Conservation (phyloP, 1,284 basidiomycete genomes). For the Malassezia slooffiae region DNA sequence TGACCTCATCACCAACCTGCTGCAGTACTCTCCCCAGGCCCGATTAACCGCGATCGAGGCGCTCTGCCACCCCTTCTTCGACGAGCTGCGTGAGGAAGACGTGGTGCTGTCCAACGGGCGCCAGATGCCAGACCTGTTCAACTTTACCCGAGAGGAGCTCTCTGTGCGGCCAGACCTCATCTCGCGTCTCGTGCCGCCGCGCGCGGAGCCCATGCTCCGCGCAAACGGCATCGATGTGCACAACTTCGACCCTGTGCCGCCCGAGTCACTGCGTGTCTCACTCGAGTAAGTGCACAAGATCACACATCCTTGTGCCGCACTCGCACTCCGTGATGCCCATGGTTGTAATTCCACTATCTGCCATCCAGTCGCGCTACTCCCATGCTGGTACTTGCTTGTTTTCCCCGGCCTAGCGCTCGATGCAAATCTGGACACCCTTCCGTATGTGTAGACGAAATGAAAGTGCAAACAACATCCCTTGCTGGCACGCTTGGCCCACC, state of each 20-base stretch:
- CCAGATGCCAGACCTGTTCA: constrained; percentile 83
- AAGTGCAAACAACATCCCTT: too few relatives aligned
- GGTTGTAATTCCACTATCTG: too few relatives aligned
- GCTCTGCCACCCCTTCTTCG: constrained; percentile 77
- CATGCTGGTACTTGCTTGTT: too few relatives aligned
- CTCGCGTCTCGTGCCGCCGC: constrained; percentile 74
- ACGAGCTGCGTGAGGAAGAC: constrained; percentile 70
- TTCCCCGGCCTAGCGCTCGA: too few relatives aligned
- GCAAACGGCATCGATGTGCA: constrained; percentile 77
- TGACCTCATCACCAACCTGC: constrained; percentile 80
- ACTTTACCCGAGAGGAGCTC: constrained; percentile 93
- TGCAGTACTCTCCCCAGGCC: constrained; percentile 92
- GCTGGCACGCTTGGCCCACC: too few relatives aligned
- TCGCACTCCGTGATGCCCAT: too few relatives aligned
- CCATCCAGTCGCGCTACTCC: too few relatives aligned
- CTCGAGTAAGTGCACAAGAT: constrained; percentile 45
- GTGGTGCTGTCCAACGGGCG: constrained; percentile 92
- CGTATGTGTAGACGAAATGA: too few relatives aligned
- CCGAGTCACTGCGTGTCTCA: constrained; percentile 43
- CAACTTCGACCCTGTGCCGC: constrained; percentile 56
- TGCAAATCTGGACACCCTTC: too few relatives aligned
- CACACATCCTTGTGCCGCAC: too few relatives aligned
- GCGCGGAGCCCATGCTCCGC: constrained; percentile 76
- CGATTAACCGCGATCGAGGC: constrained; percentile 85
- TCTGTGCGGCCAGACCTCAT: constrained; percentile 91